Evolutionary conservation across 2,329 filamentous ascomycete species (phyloP).

Genomic region (Aspergillus sp.): DNA sequence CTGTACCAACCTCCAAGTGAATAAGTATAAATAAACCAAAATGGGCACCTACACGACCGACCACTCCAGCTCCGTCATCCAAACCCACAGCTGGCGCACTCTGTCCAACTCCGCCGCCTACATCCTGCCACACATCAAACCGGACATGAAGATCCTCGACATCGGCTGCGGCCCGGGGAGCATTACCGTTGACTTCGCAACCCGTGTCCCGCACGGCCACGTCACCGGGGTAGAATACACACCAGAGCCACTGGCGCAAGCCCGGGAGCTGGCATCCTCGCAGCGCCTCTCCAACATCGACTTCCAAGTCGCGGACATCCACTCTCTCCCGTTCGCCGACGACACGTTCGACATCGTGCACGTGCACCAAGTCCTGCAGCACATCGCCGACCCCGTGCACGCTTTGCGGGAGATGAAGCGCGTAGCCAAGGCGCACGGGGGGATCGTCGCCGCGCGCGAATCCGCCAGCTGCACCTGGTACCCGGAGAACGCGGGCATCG

Average conservation of each 20-base stretch:
- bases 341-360: conserved; percentile 59
- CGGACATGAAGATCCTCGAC: conserved; percentile 41
- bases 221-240: conserved; percentile 39
- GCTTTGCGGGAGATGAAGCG: conserved; percentile 57
- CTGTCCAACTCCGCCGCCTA: conserved; percentile 39
- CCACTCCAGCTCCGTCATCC: conserved; percentile 37
- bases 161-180: conserved; percentile 47
- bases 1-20: neutral
- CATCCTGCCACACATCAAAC: conserved; percentile 37
- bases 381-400: conserved; percentile 51
- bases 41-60: conserved; percentile 37
- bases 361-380: conserved; percentile 59
- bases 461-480: conserved; percentile 33
- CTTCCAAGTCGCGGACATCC: conserved; percentile 42
- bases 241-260: conserved; percentile 31
- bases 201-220: conserved; percentile 34
- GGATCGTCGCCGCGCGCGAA: conserved; percentile 53
- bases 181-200: conserved; percentile 44
- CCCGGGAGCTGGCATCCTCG: conserved; percentile 29
- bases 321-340: conserved; percentile 41
- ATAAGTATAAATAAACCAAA: neutral
- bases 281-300: conserved; percentile 32
- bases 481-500: conserved; percentile 28
- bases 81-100: conserved; percentile 37
- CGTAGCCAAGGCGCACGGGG: conserved; percentile 54